Base-by-base conservation (phyloP, 139 green algal species). In the Tetraselmis striata region DNA sequence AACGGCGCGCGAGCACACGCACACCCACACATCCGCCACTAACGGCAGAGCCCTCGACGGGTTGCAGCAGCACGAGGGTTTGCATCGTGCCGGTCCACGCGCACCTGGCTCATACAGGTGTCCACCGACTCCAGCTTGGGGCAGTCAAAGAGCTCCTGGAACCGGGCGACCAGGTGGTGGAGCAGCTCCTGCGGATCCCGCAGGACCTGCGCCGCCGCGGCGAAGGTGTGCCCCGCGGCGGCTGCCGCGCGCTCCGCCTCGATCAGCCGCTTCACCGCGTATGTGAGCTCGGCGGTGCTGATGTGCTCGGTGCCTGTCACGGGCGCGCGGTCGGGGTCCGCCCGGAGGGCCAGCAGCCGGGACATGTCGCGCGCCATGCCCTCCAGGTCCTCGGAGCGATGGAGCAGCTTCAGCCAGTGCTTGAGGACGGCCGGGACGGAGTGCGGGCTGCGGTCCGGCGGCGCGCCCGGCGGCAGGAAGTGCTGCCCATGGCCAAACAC, bases 81-180 rank as follows among this genome's bases (percentile, higher is more conserved):
- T n/a, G n/a, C n/a, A n/a, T n/a, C n/a, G n/a, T n/a, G n/a, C n/a
- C n/a, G n/a, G n/a, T n/a, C n/a, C n/a, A n/a, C n/a, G n/a, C n/a
- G n/a, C 28, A 90, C 88, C 87, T 91, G 88, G 81, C 91, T 94
- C 59, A 91, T 89, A 1, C 85, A 32, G 0, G 86, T 75, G 11
- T 92, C 31, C 1, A 90, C 78, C 1, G 86, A 88, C 30, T 92
- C 90, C 59, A 93, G 82, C 1, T 77, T 80, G 0, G 59, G 79
- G 45, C 83, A 87, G 28, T 87, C 85, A 79, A 94, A 92, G 1
- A 92, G 86, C 1, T 87, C 81, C 86, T 89, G 84, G 81, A 91
- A 91, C 32, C 91, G 89, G 1, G 77, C 79, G 28, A 92, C 87
- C 2, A 92, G 79, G 80, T 76, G 83, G 29, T 85, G 82, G 84